Percentiles rank a stretch among this genome's conserved stretches.
Evolutionary conservation across 371 early-diverging fungal genomes (phyloP).

Genomic region (Rhizopus sp.): DNA sequence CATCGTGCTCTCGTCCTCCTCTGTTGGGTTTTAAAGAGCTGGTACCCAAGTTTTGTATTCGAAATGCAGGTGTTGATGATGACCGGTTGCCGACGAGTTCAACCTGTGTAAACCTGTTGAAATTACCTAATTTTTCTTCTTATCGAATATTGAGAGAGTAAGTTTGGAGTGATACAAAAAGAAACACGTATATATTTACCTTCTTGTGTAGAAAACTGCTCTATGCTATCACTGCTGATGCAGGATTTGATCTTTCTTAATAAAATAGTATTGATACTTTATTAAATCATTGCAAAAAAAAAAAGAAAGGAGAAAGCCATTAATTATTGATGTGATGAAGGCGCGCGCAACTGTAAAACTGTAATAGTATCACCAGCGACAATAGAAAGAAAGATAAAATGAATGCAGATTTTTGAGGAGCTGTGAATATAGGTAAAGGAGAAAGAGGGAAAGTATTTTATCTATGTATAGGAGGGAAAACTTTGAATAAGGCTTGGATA

Average conservation of each 20-base stretch:
- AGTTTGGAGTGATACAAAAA: slow-evolving; percentile 7
- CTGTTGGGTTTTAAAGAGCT: slow-evolving; percentile 88
- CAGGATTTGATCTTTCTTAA: slow-evolving; percentile 90
- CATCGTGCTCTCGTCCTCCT: slow-evolving; percentile 91
- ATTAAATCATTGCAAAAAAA: background rate
- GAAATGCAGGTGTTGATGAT: slow-evolving; percentile 64
- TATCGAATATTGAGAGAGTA: slow-evolving; percentile 58
- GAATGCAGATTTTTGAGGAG: background rate
- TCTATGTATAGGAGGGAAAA: slow-evolving; percentile 18
- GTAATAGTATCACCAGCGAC: background rate
- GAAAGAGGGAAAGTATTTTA: too few relatives aligned
- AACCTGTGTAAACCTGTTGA: slow-evolving; percentile 94
- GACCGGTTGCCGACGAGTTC: slow-evolving; percentile 79
- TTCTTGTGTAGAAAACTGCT: slow-evolving; percentile 67
- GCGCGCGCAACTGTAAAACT: background rate
- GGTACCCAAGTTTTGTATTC: slow-evolving; percentile 75
- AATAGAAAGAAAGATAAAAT: slow-evolving; percentile 4
- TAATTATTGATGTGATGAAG: background rate
- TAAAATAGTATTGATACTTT: background rate
- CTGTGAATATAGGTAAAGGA: background rate
- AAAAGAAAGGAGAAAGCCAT: background rate
- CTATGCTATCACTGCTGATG: slow-evolving; percentile 85
- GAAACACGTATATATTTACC: background rate
- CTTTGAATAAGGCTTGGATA: slow-evolving; percentile 39
- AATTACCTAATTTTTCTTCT: slow-evolving; percentile 81